phyloP scores from a whole-genome alignment of 1,284 basidiomycete genomes.

The Melanopsichium pennsylvanicum region DNA sequence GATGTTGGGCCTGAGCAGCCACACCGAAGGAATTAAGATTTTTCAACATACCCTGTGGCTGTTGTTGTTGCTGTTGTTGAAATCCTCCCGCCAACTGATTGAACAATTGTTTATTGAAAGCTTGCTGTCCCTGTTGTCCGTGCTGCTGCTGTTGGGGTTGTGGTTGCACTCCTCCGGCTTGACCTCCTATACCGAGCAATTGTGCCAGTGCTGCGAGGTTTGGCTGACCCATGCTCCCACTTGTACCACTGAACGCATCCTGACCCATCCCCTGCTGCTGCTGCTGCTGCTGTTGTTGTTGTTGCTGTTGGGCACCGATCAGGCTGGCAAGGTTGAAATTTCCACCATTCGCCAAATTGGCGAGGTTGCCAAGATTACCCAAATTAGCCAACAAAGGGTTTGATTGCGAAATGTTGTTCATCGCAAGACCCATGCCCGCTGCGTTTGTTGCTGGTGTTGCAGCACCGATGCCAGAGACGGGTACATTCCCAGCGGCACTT shows the following conservation, averaged over 20 bases:
- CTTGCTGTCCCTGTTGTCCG: constrained; percentile 5
- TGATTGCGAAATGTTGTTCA: not conserved
- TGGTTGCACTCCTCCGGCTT: constrained; percentile 1
- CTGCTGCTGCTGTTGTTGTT: not conserved
- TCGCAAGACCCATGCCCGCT: constrained; percentile 6
- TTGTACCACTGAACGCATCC: constrained; percentile 11
- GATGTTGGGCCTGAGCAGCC: constrained; percentile 1
- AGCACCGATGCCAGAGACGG: constrained; percentile 14
- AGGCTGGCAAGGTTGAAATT: constrained; percentile 19
- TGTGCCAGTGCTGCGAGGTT: constrained; percentile 25
- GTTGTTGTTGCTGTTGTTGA: constrained; percentile 3
- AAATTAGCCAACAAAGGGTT: too few relatives aligned
- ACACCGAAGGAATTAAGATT: constrained; percentile 2
- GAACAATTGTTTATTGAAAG: constrained; percentile 12
- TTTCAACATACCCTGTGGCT: constrained; percentile 13
- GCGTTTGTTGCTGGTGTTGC: too few relatives aligned
- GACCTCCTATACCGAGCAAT: constrained; percentile 22
- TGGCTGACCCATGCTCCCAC: too few relatives aligned
- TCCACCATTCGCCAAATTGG: constrained; percentile 5
- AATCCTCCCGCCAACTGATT: not conserved
- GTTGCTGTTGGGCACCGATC: not conserved
- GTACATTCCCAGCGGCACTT: constrained; percentile 27
- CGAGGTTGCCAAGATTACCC: not conserved
- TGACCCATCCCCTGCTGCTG: constrained; percentile 10
- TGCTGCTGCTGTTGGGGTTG: constrained; percentile 9